Percentiles rank a stretch among this genome's conserved stretches.
These are phyloP conservation scores for Trametes cubensis DNA, from an alignment of 768 basidiomycete genomes.

Conservation along the genomic window DNA sequence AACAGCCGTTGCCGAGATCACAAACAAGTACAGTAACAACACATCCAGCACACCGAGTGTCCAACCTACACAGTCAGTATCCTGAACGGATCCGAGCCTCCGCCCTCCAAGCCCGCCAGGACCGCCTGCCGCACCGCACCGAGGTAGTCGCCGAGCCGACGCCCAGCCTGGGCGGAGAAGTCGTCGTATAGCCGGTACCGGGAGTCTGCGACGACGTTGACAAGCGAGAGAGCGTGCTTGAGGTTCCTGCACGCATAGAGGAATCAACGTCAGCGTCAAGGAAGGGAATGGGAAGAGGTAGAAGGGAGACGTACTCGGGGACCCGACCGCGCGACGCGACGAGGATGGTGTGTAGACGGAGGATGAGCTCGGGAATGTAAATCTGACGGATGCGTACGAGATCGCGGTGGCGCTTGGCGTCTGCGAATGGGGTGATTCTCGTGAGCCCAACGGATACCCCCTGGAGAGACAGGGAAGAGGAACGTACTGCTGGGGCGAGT, in stretches of 20 bases:
- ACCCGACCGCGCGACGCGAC: conserved; percentile 63
- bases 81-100: conserved; percentile 78
- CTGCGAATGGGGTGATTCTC: conserved; percentile 40
- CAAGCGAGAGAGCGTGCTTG: conserved; percentile 71
- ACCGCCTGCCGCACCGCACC: conserved; percentile 71
- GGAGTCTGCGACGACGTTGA: conserved; percentile 87
- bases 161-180: conserved; percentile 66
- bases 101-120: conserved; percentile 69
- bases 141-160: conserved; percentile 72
- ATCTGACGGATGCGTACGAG: conserved; percentile 84
- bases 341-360: conserved; percentile 79
- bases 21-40: neutral
- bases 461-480: neutral
- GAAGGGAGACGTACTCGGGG: conserved; percentile 55
- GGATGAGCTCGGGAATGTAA: conserved; percentile 86
- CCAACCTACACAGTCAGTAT: conserved; percentile 29
- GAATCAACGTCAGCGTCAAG: neutral
- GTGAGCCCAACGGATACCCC: no score
- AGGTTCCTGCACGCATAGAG: conserved; percentile 57
- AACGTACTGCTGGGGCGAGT: conserved; percentile 40
- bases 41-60: neutral
- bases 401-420: conserved; percentile 48
- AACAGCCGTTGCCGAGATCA: no score
- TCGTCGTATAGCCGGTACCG: conserved; percentile 85
- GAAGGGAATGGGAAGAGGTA: neutral